A percentile compares a stretch with the other conserved stretches of the same genome.
Evolutionary conservation across 208 protist genomes (phyloP).

Genomic region (Leptomonas pyrrhocoris): DNA sequence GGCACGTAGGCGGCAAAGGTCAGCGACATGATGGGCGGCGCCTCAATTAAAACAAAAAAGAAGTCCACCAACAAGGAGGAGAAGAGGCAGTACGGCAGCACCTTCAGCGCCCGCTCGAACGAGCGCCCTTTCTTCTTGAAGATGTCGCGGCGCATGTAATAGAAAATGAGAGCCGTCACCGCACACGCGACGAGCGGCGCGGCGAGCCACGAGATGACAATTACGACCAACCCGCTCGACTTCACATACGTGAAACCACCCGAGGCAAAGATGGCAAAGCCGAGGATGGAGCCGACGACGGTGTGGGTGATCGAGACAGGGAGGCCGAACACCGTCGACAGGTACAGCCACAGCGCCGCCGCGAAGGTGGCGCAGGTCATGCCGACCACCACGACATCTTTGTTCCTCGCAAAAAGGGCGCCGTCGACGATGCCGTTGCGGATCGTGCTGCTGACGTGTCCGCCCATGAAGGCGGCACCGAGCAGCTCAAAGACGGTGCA

Average conservation of each 20-base stretch:
- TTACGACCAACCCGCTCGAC: constrained; percentile 53
- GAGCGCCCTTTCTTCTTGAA: constrained; percentile 64
- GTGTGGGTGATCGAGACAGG: constrained; percentile 88
- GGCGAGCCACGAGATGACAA: constrained; percentile 77
- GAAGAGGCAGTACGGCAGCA: constrained; percentile 74
- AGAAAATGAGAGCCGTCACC: constrained; percentile 71
- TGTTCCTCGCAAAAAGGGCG: constrained; percentile 64
- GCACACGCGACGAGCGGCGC: constrained; percentile 60
- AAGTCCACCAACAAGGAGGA: constrained; percentile 72
- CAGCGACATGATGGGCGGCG: constrained; percentile 70
- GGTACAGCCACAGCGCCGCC: constrained; percentile 76
- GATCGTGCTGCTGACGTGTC: constrained; percentile 76
- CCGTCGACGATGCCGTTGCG: constrained; percentile 75
- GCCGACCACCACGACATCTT: constrained; percentile 71
- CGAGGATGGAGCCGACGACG: constrained; percentile 78
- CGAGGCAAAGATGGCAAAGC: constrained; percentile 68
- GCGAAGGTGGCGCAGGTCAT: constrained; percentile 80
- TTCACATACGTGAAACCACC: constrained; percentile 60
- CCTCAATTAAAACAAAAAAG: constrained; percentile 77
- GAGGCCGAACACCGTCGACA: constrained; percentile 80
- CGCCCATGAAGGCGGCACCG: constrained; percentile 87
- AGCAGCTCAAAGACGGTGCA: constrained; percentile 83
- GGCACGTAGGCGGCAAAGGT: constrained; percentile 58
- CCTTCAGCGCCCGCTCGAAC: constrained; percentile 56
- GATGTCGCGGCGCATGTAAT: constrained; percentile 59